phyloP scores from a whole-genome alignment of 75 land plant species.

The Pinus tabuliformis region DNA sequence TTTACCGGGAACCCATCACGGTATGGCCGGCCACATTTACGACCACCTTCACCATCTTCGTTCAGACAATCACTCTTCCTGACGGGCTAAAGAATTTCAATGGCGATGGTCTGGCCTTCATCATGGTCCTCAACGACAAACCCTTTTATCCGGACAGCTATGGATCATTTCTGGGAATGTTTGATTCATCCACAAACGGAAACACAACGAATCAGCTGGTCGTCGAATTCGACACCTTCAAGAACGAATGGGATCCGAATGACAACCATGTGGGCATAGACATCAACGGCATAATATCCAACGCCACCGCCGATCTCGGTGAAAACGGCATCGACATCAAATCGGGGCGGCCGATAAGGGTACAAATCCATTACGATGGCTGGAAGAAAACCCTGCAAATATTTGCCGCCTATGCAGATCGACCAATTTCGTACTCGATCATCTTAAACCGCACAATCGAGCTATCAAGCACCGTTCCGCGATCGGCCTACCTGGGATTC shows the following conservation, averaged over 20 bases:
- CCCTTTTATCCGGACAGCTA: background rate
- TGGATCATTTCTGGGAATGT: background rate
- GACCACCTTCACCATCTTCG: conserved; percentile 52
- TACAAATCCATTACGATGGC: conserved; percentile 30
- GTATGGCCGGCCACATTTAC: conserved; percentile 47
- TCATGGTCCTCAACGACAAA: background rate
- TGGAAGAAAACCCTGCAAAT: conserved; percentile 12
- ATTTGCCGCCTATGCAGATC: conserved; percentile 14
- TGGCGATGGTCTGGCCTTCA: conserved; percentile 7
- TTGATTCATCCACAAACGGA: background rate
- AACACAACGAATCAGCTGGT: conserved; percentile 9
- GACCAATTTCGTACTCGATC: background rate
- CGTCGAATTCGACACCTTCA: conserved; percentile 45
- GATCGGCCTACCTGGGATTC: conserved; percentile 17
- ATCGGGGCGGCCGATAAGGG: conserved; percentile 16
- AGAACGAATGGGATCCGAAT: conserved; percentile 32
- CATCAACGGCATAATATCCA: conserved; percentile 15
- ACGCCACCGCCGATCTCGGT: background rate
- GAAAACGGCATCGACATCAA: conserved; percentile 14
- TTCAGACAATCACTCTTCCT: conserved; percentile 18
- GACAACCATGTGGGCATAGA: conserved; percentile 48
- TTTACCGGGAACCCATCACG: background rate
- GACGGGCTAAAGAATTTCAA: conserved; percentile 24
- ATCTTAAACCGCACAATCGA: background rate
- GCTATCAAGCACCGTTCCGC: conserved; percentile 8